Evolutionary conservation across 208 protist species (phyloP).

Genomic region (Endotrypanum monterogeii): DNA sequence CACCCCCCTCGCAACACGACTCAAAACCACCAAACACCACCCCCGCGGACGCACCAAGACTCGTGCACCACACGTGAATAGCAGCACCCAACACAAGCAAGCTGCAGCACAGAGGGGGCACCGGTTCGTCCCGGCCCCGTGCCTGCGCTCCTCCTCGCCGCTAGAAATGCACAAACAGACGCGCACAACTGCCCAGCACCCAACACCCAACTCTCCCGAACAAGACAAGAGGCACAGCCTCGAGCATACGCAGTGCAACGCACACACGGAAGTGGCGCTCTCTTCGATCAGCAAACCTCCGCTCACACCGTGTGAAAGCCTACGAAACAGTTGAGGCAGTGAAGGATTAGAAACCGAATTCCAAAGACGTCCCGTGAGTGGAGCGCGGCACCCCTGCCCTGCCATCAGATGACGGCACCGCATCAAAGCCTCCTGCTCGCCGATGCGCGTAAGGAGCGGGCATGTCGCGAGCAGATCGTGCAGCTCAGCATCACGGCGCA

Average conservation of each 20-base stretch:
- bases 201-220: too few species aligned
- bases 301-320: constrained; percentile 19
- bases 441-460: neutral
- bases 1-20: too few species aligned
- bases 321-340: constrained; percentile 16
- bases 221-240: neutral
- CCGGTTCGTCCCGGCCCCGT: constrained; percentile 35
- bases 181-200: neutral
- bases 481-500: neutral
- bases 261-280: neutral
- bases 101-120: constrained; percentile 5
- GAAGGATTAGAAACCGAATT: constrained; percentile 53
- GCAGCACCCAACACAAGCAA: neutral
- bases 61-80: neutral
- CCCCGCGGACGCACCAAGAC: neutral
- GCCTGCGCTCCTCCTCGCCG: neutral
- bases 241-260: neutral
- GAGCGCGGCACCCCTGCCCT: neutral
- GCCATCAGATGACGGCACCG: neutral
- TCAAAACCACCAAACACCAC: neutral
- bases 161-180: neutral
- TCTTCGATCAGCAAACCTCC: constrained; percentile 55
- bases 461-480: neutral
- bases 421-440: neutral
- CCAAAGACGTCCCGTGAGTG: neutral